Base-by-base conservation (phyloP, 2,329 filamentous ascomycete species). In the Colletotrichum kahawae region DNA sequence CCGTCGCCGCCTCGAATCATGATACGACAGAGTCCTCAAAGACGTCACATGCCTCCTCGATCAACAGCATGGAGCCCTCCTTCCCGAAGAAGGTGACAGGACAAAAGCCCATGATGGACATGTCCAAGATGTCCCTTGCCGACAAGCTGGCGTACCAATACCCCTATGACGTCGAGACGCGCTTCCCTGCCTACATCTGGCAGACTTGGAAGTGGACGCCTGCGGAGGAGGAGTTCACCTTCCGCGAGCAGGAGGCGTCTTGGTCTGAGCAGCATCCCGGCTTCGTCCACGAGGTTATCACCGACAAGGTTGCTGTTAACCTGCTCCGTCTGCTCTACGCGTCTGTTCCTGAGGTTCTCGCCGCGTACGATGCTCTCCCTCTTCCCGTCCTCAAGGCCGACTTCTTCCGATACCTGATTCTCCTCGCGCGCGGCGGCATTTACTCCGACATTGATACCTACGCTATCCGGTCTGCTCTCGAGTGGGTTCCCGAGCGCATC, bases 111-210 rank as follows among this genome's bases (percentile, higher is more conserved):
- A 85, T 95, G 78, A 89, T 92, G 69, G 93, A 96, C 83, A 89
- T 95, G 82, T 92, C 92, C 74, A 91, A 89, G 81, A 92, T 94
- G 85, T 92, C 94, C 18, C 89, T 96, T 68, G 89, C 88, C 88
- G 94, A 90, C 87, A 98, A 97, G 86, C 91, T 99, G 72, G 93
- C 93, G 67, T 98, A 98, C 87, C 94, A 97, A 79, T 98, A 97
- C 84, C 95, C 96, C 24, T 99, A 98, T 88, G 94, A 98, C 81
- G 89, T 96, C 77, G 92, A 95, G 81, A 85, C 89, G 79, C 98
- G 96, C 84, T 98, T 98, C 84, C 97, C 97, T 4, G 96, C 95
- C 71, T 98, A 98, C 87, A 97, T 99, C 82, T 99, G 97, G 97
- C 97, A 99, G 88, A 99, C 97, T 16, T 99, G 97, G 97, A 98